These are phyloP conservation scores for Apiospora sp. DNA, from an alignment of 2,329 filamentous ascomycete genomes.

Conservation along the genomic window DNA sequence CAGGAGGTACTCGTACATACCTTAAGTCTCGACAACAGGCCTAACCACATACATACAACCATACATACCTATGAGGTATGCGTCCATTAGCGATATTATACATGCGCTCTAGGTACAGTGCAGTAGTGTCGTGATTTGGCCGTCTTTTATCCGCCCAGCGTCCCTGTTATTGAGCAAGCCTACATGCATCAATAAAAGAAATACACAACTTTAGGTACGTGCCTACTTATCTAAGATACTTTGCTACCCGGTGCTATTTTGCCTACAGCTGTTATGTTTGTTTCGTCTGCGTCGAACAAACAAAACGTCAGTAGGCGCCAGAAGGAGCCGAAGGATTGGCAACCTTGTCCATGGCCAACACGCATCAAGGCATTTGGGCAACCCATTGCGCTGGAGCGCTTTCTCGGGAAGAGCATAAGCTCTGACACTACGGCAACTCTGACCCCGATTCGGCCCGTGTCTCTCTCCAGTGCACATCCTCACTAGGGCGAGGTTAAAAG, in stretches of 20 bases:
- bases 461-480: conserved; percentile 12
- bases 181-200: background rate
- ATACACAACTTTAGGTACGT: background rate
- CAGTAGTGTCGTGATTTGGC: conserved; percentile 10
- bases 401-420: conserved; percentile 19
- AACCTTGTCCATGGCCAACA: conserved; percentile 3
- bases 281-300: background rate
- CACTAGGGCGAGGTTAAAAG: conserved; percentile 18
- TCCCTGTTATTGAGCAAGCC: background rate
- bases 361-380: background rate
- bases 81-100: background rate
- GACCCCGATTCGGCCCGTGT: conserved; percentile 15
- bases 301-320: conserved; percentile 1
- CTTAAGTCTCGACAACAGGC: background rate
- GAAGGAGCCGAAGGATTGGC: conserved; percentile 2
- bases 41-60: background rate
- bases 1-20: conserved; percentile 2
- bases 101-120: background rate
- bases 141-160: conserved; percentile 6
- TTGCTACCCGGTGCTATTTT: background rate
- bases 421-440: conserved; percentile 17
- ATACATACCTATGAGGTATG: background rate
- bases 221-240: background rate
- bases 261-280: conserved; percentile 3
- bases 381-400: conserved; percentile 19